Evolutionary conservation across 129 eudicot species (phyloP).

Genomic region (Flaveria trinervia): DNA sequence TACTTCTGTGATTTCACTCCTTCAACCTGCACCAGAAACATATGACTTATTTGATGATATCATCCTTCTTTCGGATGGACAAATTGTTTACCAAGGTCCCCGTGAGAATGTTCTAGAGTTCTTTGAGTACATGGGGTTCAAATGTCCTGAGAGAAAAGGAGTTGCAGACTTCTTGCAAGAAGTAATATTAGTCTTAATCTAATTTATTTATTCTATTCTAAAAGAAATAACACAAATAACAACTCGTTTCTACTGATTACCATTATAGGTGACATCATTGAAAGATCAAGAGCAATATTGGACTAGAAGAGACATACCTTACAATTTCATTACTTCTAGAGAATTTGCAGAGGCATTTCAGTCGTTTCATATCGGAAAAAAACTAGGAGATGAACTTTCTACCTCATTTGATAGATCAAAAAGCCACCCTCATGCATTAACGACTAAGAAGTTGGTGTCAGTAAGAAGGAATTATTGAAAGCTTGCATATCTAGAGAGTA

Average conservation of each 20-base stretch:
- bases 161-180: conserved; percentile 80
- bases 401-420: conserved; percentile 79
- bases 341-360: conserved; percentile 90
- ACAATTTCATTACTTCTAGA: conserved; percentile 50
- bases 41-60: conserved; percentile 73
- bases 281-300: conserved; percentile 87
- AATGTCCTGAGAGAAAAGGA: conserved; percentile 80
- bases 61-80: conserved; percentile 75
- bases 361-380: conserved; percentile 78
- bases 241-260: conserved; percentile 12
- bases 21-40: conserved; percentile 85
- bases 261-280: conserved; percentile 64
- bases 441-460: conserved; percentile 72
- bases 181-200: conserved; percentile 38
- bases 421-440: conserved; percentile 83
- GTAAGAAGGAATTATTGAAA: conserved; percentile 72
- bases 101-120: conserved; percentile 63
- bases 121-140: conserved; percentile 69
- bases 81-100: conserved; percentile 77
- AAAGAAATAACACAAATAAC: not conserved
- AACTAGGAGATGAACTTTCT: conserved; percentile 74
- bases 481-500: conserved; percentile 83
- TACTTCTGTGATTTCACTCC: conserved; percentile 69
- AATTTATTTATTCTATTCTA: not conserved
- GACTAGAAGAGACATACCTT: conserved; percentile 51